Conservation (phyloP, 208 protist species). For the Leishmania aethiopica region DNA sequence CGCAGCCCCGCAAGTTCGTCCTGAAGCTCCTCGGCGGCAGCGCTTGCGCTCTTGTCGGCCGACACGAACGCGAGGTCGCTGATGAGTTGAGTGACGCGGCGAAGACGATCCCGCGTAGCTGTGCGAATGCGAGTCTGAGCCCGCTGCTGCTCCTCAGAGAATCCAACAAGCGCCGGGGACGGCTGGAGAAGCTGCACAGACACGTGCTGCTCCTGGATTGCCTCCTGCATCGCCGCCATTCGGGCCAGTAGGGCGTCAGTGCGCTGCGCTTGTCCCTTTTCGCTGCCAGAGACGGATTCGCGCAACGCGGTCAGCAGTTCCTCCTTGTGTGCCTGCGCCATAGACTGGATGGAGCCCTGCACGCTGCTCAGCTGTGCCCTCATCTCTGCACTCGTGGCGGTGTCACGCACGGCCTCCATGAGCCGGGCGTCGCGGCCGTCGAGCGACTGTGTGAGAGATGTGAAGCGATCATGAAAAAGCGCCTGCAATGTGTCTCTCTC, state of each 20-base stretch:
- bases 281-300: constrained; percentile 2
- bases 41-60: not conserved
- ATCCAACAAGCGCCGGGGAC: constrained; percentile 7
- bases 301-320: constrained; percentile 18
- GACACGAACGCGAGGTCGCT: not conserved
- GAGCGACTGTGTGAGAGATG: constrained; percentile 14
- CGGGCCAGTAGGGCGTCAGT: constrained; percentile 13
- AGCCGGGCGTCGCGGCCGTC: constrained; percentile 21
- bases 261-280: constrained; percentile 12
- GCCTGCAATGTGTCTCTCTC: constrained; percentile 21
- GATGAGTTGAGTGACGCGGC: constrained; percentile 13
- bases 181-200: constrained; percentile 31
- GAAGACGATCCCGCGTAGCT: constrained; percentile 19
- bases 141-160: constrained; percentile 23
- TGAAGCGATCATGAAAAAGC: constrained; percentile 11
- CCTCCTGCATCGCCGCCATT: constrained; percentile 23
- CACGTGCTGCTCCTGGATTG: constrained; percentile 21
- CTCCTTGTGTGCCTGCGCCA: constrained; percentile 6
- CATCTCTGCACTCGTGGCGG: constrained; percentile 10
- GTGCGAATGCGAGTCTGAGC: constrained; percentile 17
- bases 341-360: constrained; percentile 3
- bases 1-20: constrained; percentile 19
- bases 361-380: constrained; percentile 19
- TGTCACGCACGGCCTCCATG: constrained; percentile 19
- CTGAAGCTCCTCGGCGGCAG: constrained; percentile 1